A percentile compares a stretch with the other conserved stretches of the same genome.
Evolutionary conservation across 805 yeast genomes (phyloP).

Genomic region (Nakazawaea anatomiae): DNA sequence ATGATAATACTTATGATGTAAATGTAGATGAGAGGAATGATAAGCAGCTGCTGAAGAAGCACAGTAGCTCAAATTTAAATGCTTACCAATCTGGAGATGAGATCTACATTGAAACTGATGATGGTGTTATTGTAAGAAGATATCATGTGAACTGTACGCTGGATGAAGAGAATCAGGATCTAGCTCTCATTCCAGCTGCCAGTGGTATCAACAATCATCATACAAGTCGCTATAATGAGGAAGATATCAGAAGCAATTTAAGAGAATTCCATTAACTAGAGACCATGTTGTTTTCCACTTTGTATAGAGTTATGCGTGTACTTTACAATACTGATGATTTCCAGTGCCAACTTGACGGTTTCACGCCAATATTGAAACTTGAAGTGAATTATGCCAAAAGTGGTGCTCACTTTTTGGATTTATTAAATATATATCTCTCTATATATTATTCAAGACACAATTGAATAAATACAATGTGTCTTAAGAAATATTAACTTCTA

Average conservation of each 20-base stretch:
- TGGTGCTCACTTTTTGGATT: no score
- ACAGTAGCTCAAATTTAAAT: conserved; percentile 14
- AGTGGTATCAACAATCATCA: background rate
- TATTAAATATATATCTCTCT: no score
- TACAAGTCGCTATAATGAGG: background rate
- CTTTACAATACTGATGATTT: no score
- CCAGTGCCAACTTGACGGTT: no score
- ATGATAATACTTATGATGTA: background rate
- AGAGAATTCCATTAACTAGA: no score
- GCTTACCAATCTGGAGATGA: conserved; percentile 38
- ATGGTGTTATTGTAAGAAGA: conserved; percentile 37
- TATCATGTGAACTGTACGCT: conserved; percentile 18
- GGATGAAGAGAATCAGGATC: background rate
- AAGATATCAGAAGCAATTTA: background rate
- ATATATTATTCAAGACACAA: no score
- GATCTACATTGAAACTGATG: conserved; percentile 36
- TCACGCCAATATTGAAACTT: no score
- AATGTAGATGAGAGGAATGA: conserved; percentile 8
- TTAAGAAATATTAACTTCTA: no score
- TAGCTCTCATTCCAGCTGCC: background rate
- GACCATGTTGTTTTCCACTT: no score
- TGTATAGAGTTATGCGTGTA: no score
- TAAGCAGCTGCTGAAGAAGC: conserved; percentile 1
- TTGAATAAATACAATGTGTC: no score
- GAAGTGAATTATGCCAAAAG: no score